A percentile compares a stretch with the other conserved stretches of the same genome.
Evolutionary conservation across 2,329 filamentous ascomycete species (phyloP).

Genomic region (Aplosporella prunicola): DNA sequence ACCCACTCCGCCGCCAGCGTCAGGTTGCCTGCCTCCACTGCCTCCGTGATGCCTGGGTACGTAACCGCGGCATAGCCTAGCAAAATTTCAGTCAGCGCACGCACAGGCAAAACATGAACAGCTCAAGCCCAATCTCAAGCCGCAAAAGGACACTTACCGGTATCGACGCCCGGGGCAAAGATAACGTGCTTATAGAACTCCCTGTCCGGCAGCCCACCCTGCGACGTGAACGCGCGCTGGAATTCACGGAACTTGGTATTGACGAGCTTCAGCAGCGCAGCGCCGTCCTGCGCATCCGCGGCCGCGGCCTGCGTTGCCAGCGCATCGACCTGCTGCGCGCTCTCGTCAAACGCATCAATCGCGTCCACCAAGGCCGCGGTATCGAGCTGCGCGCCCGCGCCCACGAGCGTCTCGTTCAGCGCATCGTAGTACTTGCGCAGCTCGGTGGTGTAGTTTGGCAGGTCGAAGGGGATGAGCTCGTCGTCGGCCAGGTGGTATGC

Average conservation of each 20-base stretch:
- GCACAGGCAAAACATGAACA: neutral
- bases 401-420: conserved; percentile 23
- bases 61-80: conserved; percentile 29
- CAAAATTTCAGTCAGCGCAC: neutral
- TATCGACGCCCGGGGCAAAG: conserved; percentile 38
- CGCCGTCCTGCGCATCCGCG: conserved; percentile 21
- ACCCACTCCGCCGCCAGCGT: conserved; percentile 10
- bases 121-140: too few species aligned
- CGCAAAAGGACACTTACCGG: conserved; percentile 13
- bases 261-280: conserved; percentile 24
- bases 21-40: conserved; percentile 21
- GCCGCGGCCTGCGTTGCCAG: conserved; percentile 17
- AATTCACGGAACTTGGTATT: conserved; percentile 40
- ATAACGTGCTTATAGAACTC: conserved; percentile 39
- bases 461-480: conserved; percentile 30
- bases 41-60: conserved; percentile 30
- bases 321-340: conserved; percentile 20
- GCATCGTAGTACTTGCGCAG: conserved; percentile 27
- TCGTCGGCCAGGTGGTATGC: conserved; percentile 34
- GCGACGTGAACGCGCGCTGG: conserved; percentile 35
- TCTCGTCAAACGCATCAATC: conserved; percentile 27
- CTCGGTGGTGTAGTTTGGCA: conserved; percentile 29
- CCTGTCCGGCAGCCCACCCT: conserved; percentile 36
- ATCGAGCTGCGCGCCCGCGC: conserved; percentile 21
- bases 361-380: conserved; percentile 23